These are phyloP conservation scores for Cordyceps militaris DNA, from an alignment of 2,329 filamentous ascomycete species.

Conservation along the genomic window DNA sequence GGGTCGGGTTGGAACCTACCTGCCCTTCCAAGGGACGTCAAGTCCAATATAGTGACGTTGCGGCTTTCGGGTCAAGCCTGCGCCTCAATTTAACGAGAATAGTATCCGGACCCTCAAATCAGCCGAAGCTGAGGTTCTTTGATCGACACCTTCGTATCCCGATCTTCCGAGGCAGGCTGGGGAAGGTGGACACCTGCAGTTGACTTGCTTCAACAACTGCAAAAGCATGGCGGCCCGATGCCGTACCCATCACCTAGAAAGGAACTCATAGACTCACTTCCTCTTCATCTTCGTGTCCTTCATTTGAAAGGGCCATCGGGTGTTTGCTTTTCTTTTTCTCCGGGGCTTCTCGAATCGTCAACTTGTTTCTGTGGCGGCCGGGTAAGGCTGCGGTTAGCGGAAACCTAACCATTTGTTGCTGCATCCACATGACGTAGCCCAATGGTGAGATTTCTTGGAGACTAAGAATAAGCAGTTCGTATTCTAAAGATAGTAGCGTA, in stretches of 20 bases:
- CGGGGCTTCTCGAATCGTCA: background rate
- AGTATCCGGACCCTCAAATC: background rate
- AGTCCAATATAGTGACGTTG: background rate
- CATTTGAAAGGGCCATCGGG: too few species aligned
- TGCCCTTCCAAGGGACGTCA: background rate
- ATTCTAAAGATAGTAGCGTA: conserved; percentile 2
- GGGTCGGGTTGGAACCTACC: background rate
- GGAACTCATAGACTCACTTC: too few species aligned
- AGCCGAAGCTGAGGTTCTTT: background rate
- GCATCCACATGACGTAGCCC: background rate
- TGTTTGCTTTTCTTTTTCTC: background rate
- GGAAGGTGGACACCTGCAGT: too few species aligned
- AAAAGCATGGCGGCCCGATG: too few species aligned
- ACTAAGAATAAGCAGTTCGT: background rate
- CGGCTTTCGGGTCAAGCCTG: background rate
- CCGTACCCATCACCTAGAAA: too few species aligned
- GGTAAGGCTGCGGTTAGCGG: background rate
- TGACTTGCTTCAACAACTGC: too few species aligned
- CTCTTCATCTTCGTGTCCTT: too few species aligned
- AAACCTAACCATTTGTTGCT: background rate
- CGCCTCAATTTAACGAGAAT: background rate
- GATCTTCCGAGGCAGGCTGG: background rate
- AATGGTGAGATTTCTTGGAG: background rate
- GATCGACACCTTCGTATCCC: conserved; percentile 7
- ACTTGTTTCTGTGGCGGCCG: background rate